Evolutionary conservation across 148 eudicot species (phyloP), one percentile per base, ranked within the genome.

Genomic region (Rhododendron vialii): DNA sequence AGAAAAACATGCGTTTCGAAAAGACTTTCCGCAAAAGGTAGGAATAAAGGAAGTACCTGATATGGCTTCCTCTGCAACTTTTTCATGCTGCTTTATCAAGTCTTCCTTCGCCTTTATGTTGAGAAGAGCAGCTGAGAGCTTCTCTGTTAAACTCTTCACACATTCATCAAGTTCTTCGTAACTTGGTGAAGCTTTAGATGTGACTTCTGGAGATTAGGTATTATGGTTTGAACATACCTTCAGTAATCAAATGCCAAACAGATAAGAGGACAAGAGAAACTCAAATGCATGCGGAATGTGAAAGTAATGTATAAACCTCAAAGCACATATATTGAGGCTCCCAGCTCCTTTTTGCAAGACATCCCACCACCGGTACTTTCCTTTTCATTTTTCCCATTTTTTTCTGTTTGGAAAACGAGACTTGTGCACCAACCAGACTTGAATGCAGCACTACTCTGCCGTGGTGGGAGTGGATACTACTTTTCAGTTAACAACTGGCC

Each of bases 41-140:
- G 73, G 33, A 67, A 67, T 11, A 26, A 67, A 26, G 33, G 14
- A 67, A 26, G 73, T 87, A 96, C 99, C 99, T 91, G 93, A 94
- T 50, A 96, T 94, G 55, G 99, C 99, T 93, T 96, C 98, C 92
- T 96, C 99, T 3, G 99, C 99, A 85, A 96, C 98, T 92, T 91
- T 94, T 13, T 96, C 88, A 82, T 96, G 99, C 89, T 96, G 99
- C 90, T 96, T 92, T 71, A 94, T 96, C 41, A 94, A 82, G 78
- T 95, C 98, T 81, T 96, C 99, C 90, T 96, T 96, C 48, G 93
- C 92, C 83, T 94, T 93, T 63, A 95, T 91, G 87, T 91, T 93
- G 33, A 92, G 87, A 57, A 96, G 96, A 86, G 98, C 99, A 84
- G 98, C 98, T 26, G 97, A 95, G 84, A 96, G 89, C 88, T 96